Percentiles rank a stretch among this genome's conserved stretches.
These are phyloP conservation scores for Globisporangium iwayamae DNA, from an alignment of 352 stramenopile genomes.

Conservation along the genomic window DNA sequence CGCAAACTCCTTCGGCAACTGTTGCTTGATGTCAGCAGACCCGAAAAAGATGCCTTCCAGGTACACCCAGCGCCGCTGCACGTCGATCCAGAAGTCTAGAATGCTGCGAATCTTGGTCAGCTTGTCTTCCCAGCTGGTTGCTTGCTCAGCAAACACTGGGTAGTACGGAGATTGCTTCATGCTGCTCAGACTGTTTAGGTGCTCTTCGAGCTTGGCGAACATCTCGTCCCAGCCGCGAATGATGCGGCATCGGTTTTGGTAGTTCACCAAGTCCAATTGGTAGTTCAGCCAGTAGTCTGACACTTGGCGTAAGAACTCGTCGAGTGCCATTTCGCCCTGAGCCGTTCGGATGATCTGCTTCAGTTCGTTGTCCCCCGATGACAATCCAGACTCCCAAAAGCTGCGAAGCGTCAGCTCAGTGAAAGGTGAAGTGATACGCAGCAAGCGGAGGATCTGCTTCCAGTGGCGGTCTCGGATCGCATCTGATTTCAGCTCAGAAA, in stretches of 20 bases:
- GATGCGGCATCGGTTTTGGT: slow-evolving; percentile 94
- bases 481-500: slow-evolving; percentile 98
- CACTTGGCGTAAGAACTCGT: slow-evolving; percentile 97
- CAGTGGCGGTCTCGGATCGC: slow-evolving; percentile 98
- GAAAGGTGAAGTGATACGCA: slow-evolving; percentile 92
- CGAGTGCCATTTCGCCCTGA: slow-evolving; percentile 99
- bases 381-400: slow-evolving; percentile 96
- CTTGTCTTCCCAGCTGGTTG: slow-evolving; percentile 97
- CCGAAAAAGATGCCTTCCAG: slow-evolving; percentile 99
- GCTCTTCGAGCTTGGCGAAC: slow-evolving; percentile 99
- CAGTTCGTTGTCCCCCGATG: slow-evolving; percentile 93
- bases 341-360: slow-evolving; percentile 96
- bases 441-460: slow-evolving; percentile 94
- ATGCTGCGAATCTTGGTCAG: slow-evolving; percentile 95
- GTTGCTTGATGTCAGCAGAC: slow-evolving; percentile 98
- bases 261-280: slow-evolving; percentile 90
- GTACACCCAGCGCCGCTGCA: slow-evolving; percentile 99
- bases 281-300: slow-evolving; percentile 89
- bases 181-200: slow-evolving; percentile 96
- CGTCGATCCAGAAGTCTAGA: slow-evolving; percentile 99
- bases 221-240: slow-evolving; percentile 99
- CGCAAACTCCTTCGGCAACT: slow-evolving; percentile 97
- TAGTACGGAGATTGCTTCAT: slow-evolving; percentile 99
- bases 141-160: slow-evolving; percentile 97
- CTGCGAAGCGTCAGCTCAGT: slow-evolving; percentile 95